These are phyloP conservation scores for Suillus bovinus DNA, from an alignment of 768 basidiomycete species.

Conservation along the genomic window DNA sequence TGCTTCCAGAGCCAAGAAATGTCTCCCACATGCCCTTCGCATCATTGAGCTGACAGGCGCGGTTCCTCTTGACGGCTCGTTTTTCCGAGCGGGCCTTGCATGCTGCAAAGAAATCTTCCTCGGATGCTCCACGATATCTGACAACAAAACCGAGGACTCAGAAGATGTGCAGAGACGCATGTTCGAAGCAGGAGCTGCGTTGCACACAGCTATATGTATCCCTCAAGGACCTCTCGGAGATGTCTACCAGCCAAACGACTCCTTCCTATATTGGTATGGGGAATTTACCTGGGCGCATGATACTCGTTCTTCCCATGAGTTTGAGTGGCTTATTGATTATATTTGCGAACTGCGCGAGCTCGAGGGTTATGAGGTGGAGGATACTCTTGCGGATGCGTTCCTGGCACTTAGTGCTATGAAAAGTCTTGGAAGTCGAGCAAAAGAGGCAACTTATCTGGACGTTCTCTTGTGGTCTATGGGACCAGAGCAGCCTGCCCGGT, in stretches of 20 bases:
- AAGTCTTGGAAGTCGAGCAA: background rate
- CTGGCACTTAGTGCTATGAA: conserved; percentile 9
- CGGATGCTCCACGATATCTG: background rate
- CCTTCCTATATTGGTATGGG: conserved; percentile 8
- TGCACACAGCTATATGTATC: conserved; percentile 1
- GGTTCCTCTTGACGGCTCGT: conserved; percentile 1
- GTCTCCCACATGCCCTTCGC: conserved; percentile 3
- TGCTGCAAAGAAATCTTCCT: conserved; percentile 8
- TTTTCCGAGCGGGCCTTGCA: conserved; percentile 6
- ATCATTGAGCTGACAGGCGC: conserved; percentile 4
- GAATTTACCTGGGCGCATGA: conserved; percentile 2
- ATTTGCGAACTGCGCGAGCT: conserved; percentile 2
- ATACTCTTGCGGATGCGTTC: conserved; percentile 13
- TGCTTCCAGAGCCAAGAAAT: conserved; percentile 6
- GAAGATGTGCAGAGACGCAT: background rate
- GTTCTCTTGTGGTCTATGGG: conserved; percentile 10
- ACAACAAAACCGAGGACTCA: background rate
- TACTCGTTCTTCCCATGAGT: conserved; percentile 3
- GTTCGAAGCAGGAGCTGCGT: conserved; percentile 4
- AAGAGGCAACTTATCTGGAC: conserved; percentile 6
- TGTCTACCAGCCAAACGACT: conserved; percentile 1
- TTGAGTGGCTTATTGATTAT: conserved; percentile 12
- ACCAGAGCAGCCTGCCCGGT: conserved; percentile 9
- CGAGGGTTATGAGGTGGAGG: conserved; percentile 7
- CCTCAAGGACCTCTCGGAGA: conserved; percentile 1